Conservation (phyloP, 176 grass and related monocot genomes). For the Chloris gayana region DNA sequence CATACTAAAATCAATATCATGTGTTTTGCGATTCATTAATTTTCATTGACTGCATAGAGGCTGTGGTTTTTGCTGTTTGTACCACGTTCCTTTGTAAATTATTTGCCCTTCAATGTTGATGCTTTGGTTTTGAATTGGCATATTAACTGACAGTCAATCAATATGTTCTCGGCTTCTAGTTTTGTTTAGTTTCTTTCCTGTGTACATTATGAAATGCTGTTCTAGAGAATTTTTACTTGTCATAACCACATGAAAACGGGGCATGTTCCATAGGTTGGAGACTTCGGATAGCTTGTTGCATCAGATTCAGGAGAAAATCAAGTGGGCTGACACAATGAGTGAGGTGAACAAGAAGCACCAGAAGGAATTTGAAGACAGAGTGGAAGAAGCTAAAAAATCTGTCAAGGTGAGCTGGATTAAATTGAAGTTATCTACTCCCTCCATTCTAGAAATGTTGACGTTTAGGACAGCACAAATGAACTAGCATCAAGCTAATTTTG, state of each 20-base stretch:
- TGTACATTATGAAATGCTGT: background rate
- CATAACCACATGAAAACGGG: slow-evolving; percentile 28
- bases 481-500: no score
- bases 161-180: background rate
- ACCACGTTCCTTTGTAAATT: background rate
- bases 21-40: background rate
- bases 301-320: slow-evolving; percentile 99
- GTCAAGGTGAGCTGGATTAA: slow-evolving; percentile 79
- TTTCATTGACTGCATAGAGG: background rate
- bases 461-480: no score
- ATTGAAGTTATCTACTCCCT: slow-evolving; percentile 7
- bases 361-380: slow-evolving; percentile 93
- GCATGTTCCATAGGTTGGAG: slow-evolving; percentile 58
- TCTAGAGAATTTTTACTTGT: background rate
- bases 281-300: slow-evolving; percentile 89
- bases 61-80: background rate
- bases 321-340: slow-evolving; percentile 92
- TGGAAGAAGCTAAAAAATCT: slow-evolving; percentile 97
- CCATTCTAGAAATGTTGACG: no score
- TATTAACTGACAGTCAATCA: slow-evolving; percentile 9
- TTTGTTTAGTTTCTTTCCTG: background rate
- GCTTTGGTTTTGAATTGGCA: background rate
- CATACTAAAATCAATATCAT: background rate
- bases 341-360: slow-evolving; percentile 84
- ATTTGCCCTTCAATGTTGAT: background rate